These are phyloP conservation scores for Hypomontagnella monticulosa DNA, from an alignment of 495 filamentous ascomycete genomes.

Conservation along the genomic window DNA sequence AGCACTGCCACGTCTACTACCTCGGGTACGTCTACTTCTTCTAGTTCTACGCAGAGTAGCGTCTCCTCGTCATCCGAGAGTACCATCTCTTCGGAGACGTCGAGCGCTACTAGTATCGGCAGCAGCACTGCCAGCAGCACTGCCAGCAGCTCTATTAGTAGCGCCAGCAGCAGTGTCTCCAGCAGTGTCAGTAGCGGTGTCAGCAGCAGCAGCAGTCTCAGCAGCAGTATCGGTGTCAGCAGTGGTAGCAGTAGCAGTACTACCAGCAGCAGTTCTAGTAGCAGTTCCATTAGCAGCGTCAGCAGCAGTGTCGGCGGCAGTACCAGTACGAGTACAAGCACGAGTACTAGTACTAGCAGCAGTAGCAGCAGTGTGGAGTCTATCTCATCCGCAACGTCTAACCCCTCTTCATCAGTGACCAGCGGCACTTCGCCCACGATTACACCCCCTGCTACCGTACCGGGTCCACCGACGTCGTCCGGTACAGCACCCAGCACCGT, in stretches of 20 bases:
- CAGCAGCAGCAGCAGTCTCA: neutral
- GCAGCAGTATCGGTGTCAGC: neutral
- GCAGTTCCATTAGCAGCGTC: neutral
- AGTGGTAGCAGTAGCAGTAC: neutral
- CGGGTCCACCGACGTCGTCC: conserved; percentile 13
- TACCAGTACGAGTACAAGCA: no score
- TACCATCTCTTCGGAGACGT: conserved; percentile 16
- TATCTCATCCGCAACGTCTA: conserved; percentile 9
- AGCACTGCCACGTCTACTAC: conserved; percentile 1
- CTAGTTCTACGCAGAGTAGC: conserved; percentile 2
- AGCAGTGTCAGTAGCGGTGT: neutral
- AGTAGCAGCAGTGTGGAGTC: conserved; percentile 15
- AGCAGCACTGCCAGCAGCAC: conserved; percentile 6
- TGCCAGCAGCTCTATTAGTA: neutral
- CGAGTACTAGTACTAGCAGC: neutral
- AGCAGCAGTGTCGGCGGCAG: neutral
- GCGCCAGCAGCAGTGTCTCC: conserved; percentile 3
- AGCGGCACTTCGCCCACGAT: conserved; percentile 9
- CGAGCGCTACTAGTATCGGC: conserved; percentile 1
- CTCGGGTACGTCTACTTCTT: neutral
- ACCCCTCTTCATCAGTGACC: conserved; percentile 5
- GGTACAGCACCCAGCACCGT: conserved; percentile 17
- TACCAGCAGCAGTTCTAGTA: neutral
- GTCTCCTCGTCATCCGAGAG: neutral
- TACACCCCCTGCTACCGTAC: conserved; percentile 22